Conservation (phyloP, 164 flowering plant genomes). For the Hamamelis virginiana region DNA sequence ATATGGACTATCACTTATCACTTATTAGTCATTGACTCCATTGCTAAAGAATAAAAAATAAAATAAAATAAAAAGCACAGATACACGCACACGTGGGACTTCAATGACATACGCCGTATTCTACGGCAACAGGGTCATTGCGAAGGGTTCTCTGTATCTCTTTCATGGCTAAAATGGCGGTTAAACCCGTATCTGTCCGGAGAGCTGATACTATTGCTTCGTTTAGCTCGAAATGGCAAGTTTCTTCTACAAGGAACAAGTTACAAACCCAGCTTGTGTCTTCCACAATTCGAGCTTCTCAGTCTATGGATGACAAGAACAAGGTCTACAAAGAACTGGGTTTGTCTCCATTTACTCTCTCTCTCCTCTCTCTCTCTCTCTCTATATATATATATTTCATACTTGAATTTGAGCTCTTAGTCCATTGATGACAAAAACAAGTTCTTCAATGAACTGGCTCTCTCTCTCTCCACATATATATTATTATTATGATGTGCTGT, state of each 20-base stretch:
- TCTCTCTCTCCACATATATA: too few species aligned
- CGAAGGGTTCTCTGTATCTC: not conserved
- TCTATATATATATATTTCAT: not conserved
- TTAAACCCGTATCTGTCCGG: conserved; percentile 16
- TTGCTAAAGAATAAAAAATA: too few species aligned
- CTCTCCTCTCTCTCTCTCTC: conserved; percentile 15
- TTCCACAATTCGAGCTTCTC: conserved; percentile 53
- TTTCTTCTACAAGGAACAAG: conserved; percentile 10
- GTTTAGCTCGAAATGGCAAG: conserved; percentile 15
- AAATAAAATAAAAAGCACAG: too few species aligned
- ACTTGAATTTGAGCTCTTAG: too few species aligned
- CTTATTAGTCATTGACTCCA: too few species aligned
- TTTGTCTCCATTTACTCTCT: conserved; percentile 19
- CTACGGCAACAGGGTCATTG: too few species aligned
- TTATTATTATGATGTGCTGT: too few species aligned
- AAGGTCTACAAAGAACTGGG: conserved; percentile 70
- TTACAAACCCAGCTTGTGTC: conserved; percentile 2
- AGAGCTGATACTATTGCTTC: conserved; percentile 15
- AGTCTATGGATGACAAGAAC: conserved; percentile 47
- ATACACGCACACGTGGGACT: too few species aligned
- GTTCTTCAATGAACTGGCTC: too few species aligned
- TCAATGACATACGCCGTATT: too few species aligned
- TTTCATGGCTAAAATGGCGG: conserved; percentile 30
- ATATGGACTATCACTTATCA: too few species aligned
- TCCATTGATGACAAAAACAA: too few species aligned